Base-by-base conservation (phyloP, 2,329 filamentous ascomycete genomes). In the Fusarium odoratissimum region DNA sequence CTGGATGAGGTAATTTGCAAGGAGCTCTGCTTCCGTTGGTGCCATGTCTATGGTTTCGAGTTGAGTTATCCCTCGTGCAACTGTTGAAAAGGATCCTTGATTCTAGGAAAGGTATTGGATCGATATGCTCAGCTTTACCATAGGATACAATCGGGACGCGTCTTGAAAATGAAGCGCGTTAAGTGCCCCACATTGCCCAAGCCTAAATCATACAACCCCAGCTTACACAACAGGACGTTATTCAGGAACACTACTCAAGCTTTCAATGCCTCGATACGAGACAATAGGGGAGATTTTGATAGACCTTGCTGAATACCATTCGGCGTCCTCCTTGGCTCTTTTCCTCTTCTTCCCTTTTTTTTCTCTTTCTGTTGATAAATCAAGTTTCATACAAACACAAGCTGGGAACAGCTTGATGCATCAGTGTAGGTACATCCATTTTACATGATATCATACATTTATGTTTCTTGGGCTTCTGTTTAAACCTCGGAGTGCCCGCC, bases 1-100 rank as follows among this genome's bases (percentile, higher is more conserved):
- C 35, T 91, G 87, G 40, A 97, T 88, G 65, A 97, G 89, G 80
- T 95, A 97, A 81, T 92, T 91, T 77, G 87, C 87, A 57, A 97
- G 88, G 72, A 97, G 93, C 33, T 90, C 88, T 62, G 89, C 86
- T 83, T 97, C 95, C 48, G 91, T 91, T 13, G 92, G 91, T 7
- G 93, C 85, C 92, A 95, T 94, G 67, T 71, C 84, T 60, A 41
- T 5, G 16, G 19, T 19, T 16, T 14, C 11, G 9, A 31, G 31
- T 8, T 17, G n/a, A 19, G 16, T 19, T 38, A 19, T n/a, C 41
- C 25, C 21, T 8, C 23, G 14, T 54, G 59, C 58, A 13, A 4
- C 28, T 37, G 31, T 5, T 37, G 23, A 13, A 23, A 41, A 23
- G 23, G 21, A n/a, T 44, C 28, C 44, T 23, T 12, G 31, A 21